Evolutionary conservation across 306 rosid genomes (phyloP), one percentile per base, ranked within the genome.

Genomic region (Citrullus colocynthis): DNA sequence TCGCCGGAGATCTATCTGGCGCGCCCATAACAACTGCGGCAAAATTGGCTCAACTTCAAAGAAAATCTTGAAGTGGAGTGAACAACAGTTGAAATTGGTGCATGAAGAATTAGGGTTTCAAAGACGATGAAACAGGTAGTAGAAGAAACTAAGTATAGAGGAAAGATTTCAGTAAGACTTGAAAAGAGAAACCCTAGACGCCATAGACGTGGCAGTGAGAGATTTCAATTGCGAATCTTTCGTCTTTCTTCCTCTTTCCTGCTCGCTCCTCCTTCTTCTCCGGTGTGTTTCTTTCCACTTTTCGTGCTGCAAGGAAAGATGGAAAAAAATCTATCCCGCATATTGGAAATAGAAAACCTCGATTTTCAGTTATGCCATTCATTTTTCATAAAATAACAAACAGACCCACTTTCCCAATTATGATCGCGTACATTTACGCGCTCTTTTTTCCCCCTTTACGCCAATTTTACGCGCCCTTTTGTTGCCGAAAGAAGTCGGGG

Each of bases 141-240:
- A 78, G 76, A 59, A 81, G 80, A 81, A 85, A n/a, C 24, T 76
- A 62, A 62, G 83, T 77, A 70, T 78, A 66, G 80, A 86, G 88
- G 76, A 79, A 69, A 80, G 85, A 77, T 79, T 81, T 60, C 44
- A 34, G 74, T 34, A 36, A 82, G 80, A 77, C 81, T 84, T 83
- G 88, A 86, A 85, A 83, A 74, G 61, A 80, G 82, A 87, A 94
- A 88, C 98, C 96, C 98, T 89, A 94, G 87, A 88, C 89, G 91
- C 95, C 92, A 91, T 87, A 80, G 58, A 82, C 76, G 81, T 55
- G 82, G 81, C 88, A 84, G 86, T 76, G 87, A 8, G 80, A 88
- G 78, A 70, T 74, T 76, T 74, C 81, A 70, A 76, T 69, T 74
- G 78, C 62, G 13, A 79, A 80, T 83, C 83, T 76, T 82, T 58